These are phyloP conservation scores for Rhodotorula paludigena DNA, from an alignment of 768 basidiomycete genomes.

Conservation along the genomic window DNA sequence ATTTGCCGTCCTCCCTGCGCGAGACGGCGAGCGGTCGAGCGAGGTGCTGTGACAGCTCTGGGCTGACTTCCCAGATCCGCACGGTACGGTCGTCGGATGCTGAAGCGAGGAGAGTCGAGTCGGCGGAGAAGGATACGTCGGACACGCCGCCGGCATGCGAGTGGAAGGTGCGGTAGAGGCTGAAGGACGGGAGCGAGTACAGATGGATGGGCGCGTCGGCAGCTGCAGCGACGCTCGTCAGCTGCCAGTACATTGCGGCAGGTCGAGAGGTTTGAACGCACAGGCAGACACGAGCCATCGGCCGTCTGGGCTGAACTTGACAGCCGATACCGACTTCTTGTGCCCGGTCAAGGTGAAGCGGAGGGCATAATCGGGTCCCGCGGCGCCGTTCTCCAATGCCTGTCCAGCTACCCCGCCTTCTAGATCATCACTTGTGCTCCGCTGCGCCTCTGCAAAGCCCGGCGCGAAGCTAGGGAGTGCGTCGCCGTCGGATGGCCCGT, in stretches of 20 bases:
- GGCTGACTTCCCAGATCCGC: constrained; percentile 73
- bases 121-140: constrained; percentile 80
- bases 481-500: not conserved
- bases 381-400: too few relatives aligned
- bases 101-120: constrained; percentile 76
- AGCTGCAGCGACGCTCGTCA: constrained; percentile 49
- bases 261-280: constrained; percentile 50
- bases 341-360: constrained; percentile 74
- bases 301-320: constrained; percentile 87
- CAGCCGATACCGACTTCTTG: constrained; percentile 68
- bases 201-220: constrained; percentile 65
- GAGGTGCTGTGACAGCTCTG: constrained; percentile 50
- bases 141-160: constrained; percentile 81
- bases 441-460: too few relatives aligned
- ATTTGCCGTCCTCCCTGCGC: not conserved
- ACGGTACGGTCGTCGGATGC: constrained; percentile 91
- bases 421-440: too few relatives aligned
- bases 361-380: constrained; percentile 52
- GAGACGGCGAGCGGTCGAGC: not conserved
- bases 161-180: constrained; percentile 55
- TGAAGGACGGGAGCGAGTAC: constrained; percentile 19
- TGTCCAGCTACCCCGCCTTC: too few relatives aligned
- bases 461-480: not conserved
- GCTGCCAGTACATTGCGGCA: too few relatives aligned
- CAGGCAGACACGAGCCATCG: constrained; percentile 74